Conservation (phyloP, 2,329 filamentous ascomycete genomes). For the Fusarium beomiforme region DNA sequence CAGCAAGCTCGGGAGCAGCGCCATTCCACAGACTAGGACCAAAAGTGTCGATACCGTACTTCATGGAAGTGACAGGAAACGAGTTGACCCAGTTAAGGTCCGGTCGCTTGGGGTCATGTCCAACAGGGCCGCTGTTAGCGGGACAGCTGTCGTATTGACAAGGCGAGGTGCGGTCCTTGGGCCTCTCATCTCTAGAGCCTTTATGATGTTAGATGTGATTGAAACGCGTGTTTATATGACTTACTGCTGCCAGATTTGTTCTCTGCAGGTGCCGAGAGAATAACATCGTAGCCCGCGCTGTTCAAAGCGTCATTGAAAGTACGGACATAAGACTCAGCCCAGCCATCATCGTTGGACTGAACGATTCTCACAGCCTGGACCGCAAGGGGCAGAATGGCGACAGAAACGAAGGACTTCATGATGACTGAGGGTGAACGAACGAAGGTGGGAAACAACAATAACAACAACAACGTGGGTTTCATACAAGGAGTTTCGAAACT, state of each 20-base stretch:
- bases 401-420: slow-evolving; percentile 42
- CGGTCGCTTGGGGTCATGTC: slow-evolving; percentile 57
- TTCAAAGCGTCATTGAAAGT: slow-evolving; percentile 66
- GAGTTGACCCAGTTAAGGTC: slow-evolving; percentile 79
- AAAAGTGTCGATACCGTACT: slow-evolving; percentile 68
- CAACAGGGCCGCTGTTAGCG: slow-evolving; percentile 63
- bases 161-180: slow-evolving; percentile 56
- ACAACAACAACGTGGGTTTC: background rate
- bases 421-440: slow-evolving; percentile 23
- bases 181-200: slow-evolving; percentile 63
- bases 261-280: slow-evolving; percentile 73
- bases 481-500: slow-evolving; percentile 10
- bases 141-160: slow-evolving; percentile 73
- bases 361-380: slow-evolving; percentile 62
- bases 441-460: background rate
- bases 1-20: slow-evolving; percentile 67
- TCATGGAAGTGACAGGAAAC: slow-evolving; percentile 71
- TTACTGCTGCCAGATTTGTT: slow-evolving; percentile 71
- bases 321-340: slow-evolving; percentile 75
- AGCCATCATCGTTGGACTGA: slow-evolving; percentile 77
- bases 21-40: slow-evolving; percentile 63
- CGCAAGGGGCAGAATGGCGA: slow-evolving; percentile 41
- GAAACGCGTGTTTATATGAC: background rate
- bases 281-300: slow-evolving; percentile 65
- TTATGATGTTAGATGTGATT: background rate